These are phyloP conservation scores for Anthoceros angustus DNA, from an alignment of 225 moss, liverwort and hornwort species.

Conservation along the genomic window DNA sequence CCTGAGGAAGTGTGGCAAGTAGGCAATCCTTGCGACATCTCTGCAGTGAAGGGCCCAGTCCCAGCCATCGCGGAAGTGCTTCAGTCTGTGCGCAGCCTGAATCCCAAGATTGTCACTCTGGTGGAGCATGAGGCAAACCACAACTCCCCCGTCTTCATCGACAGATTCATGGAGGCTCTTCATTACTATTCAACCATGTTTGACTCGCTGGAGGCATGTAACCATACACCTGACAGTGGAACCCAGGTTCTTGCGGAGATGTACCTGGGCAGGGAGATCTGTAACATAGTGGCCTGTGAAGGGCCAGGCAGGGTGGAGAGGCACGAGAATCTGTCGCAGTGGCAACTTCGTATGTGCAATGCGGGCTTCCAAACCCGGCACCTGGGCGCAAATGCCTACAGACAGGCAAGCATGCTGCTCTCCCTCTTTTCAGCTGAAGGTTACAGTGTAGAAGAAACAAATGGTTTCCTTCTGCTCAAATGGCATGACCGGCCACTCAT, in stretches of 20 bases:
- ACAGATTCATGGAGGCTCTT: constrained; percentile 29
- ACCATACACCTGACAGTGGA: constrained; percentile 9
- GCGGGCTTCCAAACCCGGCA: constrained; percentile 21
- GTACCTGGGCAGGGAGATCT: constrained; percentile 31
- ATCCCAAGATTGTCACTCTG: constrained; percentile 22
- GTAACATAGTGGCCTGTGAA: constrained; percentile 25
- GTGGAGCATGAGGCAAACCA: constrained; percentile 32
- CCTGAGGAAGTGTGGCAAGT: not conserved
- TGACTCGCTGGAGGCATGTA: constrained; percentile 27
- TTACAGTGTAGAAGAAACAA: constrained; percentile 21
- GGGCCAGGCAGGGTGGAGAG: constrained; percentile 21
- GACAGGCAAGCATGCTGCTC: constrained; percentile 24
- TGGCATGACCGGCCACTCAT: constrained; percentile 27
- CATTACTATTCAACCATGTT: constrained; percentile 34
- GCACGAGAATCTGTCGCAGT: constrained; percentile 22
- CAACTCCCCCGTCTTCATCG: constrained; percentile 19
- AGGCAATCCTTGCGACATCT: not conserved
- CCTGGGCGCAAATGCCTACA: constrained; percentile 21
- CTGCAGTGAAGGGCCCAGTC: constrained; percentile 8
- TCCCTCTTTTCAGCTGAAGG: constrained; percentile 19
- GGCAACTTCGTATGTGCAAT: constrained; percentile 20
- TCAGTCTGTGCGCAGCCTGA: constrained; percentile 17
- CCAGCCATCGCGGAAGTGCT: constrained; percentile 21
- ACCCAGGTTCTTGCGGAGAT: constrained; percentile 26
- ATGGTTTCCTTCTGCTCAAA: constrained; percentile 20